phyloP scores from a whole-genome alignment of 345 rosid genomes.

The Populus tremula region DNA sequence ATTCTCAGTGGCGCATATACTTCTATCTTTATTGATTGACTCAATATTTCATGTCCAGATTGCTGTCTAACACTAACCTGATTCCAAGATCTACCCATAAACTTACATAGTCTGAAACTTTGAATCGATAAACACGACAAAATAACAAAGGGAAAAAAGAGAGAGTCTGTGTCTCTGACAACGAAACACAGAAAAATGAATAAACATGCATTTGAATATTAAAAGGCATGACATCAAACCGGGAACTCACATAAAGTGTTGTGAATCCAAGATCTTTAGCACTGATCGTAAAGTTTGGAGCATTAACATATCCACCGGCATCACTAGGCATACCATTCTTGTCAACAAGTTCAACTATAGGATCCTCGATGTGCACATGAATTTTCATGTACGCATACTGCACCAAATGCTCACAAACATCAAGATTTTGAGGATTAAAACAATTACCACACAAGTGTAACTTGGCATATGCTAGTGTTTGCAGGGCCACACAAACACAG shows the following conservation, averaged over 20 bases:
- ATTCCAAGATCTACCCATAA: slow-evolving; percentile 26
- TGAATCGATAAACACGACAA: neutral
- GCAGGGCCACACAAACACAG: neutral
- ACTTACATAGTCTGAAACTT: slow-evolving; percentile 18
- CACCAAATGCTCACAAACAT: slow-evolving; percentile 29
- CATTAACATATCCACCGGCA: slow-evolving; percentile 40
- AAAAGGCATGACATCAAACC: slow-evolving; percentile 15
- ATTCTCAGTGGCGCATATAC: slow-evolving; percentile 75
- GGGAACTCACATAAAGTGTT: slow-evolving; percentile 64
- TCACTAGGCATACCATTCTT: slow-evolving; percentile 35
- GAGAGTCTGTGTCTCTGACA: neutral
- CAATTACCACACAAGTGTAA: neutral
- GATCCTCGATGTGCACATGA: slow-evolving; percentile 68
- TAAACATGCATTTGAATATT: neutral
- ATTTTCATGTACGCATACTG: slow-evolving; percentile 76
- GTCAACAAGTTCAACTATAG: slow-evolving; percentile 53
- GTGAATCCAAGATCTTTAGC: slow-evolving; percentile 79
- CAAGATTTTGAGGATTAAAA: neutral
- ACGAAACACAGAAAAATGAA: neutral
- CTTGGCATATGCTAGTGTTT: neutral
- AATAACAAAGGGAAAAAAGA: no score
- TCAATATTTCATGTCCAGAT: slow-evolving; percentile 68
- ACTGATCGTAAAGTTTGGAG: slow-evolving; percentile 51
- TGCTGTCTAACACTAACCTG: slow-evolving; percentile 80
- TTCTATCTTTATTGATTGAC: slow-evolving; percentile 78